Conservation (phyloP, 2,329 filamentous ascomycete species). For the Clonostachys solani region DNA sequence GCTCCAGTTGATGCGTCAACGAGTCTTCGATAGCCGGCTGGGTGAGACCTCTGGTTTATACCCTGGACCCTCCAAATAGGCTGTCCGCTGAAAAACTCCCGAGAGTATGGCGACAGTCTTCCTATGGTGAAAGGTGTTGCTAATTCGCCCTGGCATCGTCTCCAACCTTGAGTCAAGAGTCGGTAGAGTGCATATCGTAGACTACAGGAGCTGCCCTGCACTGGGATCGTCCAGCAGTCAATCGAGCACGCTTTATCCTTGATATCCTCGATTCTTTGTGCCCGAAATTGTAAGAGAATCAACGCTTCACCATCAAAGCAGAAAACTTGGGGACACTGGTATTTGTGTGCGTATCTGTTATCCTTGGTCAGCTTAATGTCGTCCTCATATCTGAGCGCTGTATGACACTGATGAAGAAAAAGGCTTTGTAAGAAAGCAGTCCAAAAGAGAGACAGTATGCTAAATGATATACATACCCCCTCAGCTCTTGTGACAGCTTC, state of each 20-base stretch:
- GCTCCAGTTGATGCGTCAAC: too few species aligned
- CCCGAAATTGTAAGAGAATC: neutral
- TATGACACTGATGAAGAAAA: too few species aligned
- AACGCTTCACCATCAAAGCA: neutral
- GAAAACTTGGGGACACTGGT: neutral
- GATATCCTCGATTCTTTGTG: neutral
- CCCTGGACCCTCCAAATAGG: too few species aligned
- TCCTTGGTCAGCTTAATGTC: too few species aligned
- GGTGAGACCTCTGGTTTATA: too few species aligned
- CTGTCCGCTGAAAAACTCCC: too few species aligned
- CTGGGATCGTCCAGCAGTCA: neutral
- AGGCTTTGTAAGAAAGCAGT: neutral
- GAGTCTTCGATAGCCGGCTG: too few species aligned
- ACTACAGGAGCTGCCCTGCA: neutral
- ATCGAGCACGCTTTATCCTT: neutral
- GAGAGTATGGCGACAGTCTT: too few species aligned
- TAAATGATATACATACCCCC: neutral
- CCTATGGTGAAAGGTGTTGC: too few species aligned
- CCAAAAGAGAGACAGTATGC: too few species aligned
- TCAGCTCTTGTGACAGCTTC: neutral
- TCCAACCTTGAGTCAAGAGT: neutral
- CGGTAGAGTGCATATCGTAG: neutral
- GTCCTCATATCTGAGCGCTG: too few species aligned
- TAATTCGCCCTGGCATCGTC: neutral
- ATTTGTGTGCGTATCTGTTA: neutral